These are phyloP conservation scores for Cercospora sojina DNA, from an alignment of 2,329 filamentous ascomycete species.

Conservation along the genomic window DNA sequence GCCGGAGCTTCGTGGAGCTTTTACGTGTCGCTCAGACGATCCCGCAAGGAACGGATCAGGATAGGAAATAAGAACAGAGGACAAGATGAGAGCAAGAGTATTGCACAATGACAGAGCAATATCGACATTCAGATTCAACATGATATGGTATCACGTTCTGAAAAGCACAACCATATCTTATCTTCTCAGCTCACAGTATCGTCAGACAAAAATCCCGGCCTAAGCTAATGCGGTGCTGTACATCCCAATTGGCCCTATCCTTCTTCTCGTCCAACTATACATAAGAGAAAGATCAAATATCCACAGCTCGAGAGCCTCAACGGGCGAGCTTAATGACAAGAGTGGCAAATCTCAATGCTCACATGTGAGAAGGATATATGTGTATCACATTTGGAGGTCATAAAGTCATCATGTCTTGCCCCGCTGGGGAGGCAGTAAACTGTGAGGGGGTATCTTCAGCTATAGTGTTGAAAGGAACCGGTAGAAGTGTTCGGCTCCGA, in stretches of 20 bases:
- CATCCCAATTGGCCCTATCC: not conserved
- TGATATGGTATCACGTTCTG: not conserved
- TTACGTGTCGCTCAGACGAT: not conserved
- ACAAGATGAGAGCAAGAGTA: not conserved
- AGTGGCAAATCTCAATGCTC: not conserved
- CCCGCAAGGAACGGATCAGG: not conserved
- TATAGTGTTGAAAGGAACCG: slow-evolving; percentile 9
- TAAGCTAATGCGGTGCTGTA: not conserved
- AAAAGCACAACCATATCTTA: not conserved
- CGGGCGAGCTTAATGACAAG: not conserved
- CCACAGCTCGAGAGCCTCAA: not conserved
- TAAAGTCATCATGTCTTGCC: slow-evolving; percentile 8
- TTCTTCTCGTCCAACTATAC: not conserved
- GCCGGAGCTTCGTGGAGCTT: not conserved
- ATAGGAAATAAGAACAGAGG: not conserved
- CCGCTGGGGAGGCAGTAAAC: not conserved
- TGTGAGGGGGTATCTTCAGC: slow-evolving; percentile 5
- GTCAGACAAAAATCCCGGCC: not conserved
- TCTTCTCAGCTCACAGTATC: not conserved
- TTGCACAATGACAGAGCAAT: not conserved
- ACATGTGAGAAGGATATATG: not conserved
- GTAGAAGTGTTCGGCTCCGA: slow-evolving; percentile 13
- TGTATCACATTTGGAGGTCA: not conserved
- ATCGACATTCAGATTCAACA: not conserved
- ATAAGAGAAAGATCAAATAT: not conserved